Evolutionary conservation across 352 stramenopile genomes (phyloP), one percentile per base, ranked within the genome.

Genomic region (Globisporangium paroecandrum): DNA sequence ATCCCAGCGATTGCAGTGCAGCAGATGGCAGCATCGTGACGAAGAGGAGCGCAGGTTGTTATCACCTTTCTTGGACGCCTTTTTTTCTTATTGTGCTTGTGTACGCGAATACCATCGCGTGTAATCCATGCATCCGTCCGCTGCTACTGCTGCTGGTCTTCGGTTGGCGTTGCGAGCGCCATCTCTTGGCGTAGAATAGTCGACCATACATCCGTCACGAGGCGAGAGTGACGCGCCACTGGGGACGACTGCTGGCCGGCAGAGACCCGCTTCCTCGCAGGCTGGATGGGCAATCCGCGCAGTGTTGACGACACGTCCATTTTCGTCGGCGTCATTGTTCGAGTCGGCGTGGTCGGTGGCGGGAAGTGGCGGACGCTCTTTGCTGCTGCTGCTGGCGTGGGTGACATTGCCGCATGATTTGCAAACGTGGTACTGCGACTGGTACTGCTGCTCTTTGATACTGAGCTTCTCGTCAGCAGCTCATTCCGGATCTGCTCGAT

Each of bases 401-500:
- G 27, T 43, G 38, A 55, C 3, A 59, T 15, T 5, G 65, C 38
- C 43, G 56, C 49, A n/a, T 58, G 65, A 25, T 29, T 71, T 0
- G 69, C 24, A 18, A 71, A 59, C 20, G 64, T 65, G 10, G 58
- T 32, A 10, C 51, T 71, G 24, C 57, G 69, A 68, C 58, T 71
- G 8, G 41, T 49, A n/a, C 38, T 59, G 41, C 46, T 72, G 12
- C 36, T 63, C 61, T 68, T 78, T 36, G 66, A 63, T 34, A 49
- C 12, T 32, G 66, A 73, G 47, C 72, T 70, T 15, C 70, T 64
- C 20, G 65, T 55, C 1, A 87, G 49, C 25, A 87, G 70, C 24
- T 85, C 76, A 34, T 76, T 69, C 13, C 73, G 70, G 43, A 86
- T 83, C 20, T 82, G 72, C 53, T 84, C 76, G 47, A 88, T 68